These are phyloP conservation scores for Teunomyces stri DNA, from an alignment of 805 yeast species.

Conservation along the genomic window DNA sequence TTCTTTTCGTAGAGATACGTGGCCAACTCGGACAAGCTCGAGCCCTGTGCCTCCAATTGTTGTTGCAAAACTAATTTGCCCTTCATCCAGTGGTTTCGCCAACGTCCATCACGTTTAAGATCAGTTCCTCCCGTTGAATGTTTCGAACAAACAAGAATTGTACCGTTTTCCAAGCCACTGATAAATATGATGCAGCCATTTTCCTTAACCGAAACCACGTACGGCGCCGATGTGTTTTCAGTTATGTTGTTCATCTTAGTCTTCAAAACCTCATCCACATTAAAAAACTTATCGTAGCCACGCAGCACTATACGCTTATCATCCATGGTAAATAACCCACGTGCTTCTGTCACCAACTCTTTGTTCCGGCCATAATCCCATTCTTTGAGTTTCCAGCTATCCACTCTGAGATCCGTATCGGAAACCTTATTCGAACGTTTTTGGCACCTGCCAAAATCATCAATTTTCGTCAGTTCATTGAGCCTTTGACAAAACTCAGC, in stretches of 20 bases:
- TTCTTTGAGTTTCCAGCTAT: constrained; percentile 81
- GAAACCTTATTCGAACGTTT: constrained; percentile 13
- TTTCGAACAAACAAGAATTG: constrained; percentile 83
- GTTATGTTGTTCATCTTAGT: constrained; percentile 52
- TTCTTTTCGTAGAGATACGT: constrained; percentile 45
- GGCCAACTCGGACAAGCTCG: constrained; percentile 54
- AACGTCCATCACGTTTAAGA: constrained; percentile 12
- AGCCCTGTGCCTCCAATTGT: constrained; percentile 47
- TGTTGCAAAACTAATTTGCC: constrained; percentile 58
- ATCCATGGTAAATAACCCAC: constrained; percentile 72
- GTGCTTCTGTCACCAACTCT: constrained; percentile 50
- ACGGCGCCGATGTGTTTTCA: constrained; percentile 66
- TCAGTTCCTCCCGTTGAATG: constrained; percentile 73
- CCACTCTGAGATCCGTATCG: constrained; percentile 10
- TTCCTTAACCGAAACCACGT: constrained; percentile 76
- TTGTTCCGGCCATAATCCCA: constrained; percentile 70
- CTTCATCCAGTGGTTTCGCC: constrained; percentile 68
- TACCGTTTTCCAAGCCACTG: constrained; percentile 72
- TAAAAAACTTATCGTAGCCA: constrained; percentile 95
- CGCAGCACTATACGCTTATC: constrained; percentile 58
- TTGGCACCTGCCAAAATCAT: constrained; percentile 21
- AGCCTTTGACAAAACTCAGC: constrained; percentile 18
- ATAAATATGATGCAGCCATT: constrained; percentile 91
- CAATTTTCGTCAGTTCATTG: constrained; percentile 14
- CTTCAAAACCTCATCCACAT: constrained; percentile 57